Conservation (phyloP, 139 green algal species). For the Picochlorum sp. region DNA sequence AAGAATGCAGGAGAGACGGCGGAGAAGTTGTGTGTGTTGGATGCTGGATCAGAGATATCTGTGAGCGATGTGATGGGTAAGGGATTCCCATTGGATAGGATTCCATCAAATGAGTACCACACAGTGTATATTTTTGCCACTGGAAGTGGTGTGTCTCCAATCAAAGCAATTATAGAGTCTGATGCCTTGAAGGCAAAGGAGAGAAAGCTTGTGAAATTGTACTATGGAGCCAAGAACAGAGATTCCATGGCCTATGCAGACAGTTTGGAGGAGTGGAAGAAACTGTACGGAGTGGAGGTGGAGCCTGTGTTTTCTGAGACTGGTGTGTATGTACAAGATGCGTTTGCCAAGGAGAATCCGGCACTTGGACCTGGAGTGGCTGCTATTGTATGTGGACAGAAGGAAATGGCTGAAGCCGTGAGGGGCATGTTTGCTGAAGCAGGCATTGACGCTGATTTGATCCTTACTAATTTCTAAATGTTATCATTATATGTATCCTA, state of each 20-base stretch:
- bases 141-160: conserved; percentile 58
- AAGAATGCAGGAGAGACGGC: conserved; percentile 53
- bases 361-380: conserved; percentile 4
- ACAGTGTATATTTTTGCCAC: conserved; percentile 76
- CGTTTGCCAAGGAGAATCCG: conserved; percentile 39
- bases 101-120: conserved; percentile 46
- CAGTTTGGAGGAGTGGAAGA: conserved; percentile 48
- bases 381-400: conserved; percentile 79
- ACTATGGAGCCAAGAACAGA: conserved; percentile 58
- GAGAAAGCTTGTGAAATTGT: conserved; percentile 52
- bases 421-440: conserved; percentile 44
- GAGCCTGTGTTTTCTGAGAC: conserved; percentile 43
- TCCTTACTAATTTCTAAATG: conserved; percentile 68
- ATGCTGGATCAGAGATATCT: not conserved
- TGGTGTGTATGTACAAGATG: conserved; percentile 68
- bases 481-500: conserved; percentile 9
- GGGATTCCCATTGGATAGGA: conserved; percentile 75
- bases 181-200: conserved; percentile 33
- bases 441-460: conserved; percentile 47
- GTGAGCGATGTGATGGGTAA: conserved; percentile 66
- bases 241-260: conserved; percentile 34
- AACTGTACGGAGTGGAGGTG: conserved; percentile 48
- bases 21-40: conserved; percentile 34
- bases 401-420: conserved; percentile 70
- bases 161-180: conserved; percentile 71